A percentile compares a stretch with the other conserved stretches of the same genome.
These are phyloP conservation scores for Pyrenula aspistea DNA, from an alignment of 495 filamentous ascomycete genomes.

Conservation along the genomic window DNA sequence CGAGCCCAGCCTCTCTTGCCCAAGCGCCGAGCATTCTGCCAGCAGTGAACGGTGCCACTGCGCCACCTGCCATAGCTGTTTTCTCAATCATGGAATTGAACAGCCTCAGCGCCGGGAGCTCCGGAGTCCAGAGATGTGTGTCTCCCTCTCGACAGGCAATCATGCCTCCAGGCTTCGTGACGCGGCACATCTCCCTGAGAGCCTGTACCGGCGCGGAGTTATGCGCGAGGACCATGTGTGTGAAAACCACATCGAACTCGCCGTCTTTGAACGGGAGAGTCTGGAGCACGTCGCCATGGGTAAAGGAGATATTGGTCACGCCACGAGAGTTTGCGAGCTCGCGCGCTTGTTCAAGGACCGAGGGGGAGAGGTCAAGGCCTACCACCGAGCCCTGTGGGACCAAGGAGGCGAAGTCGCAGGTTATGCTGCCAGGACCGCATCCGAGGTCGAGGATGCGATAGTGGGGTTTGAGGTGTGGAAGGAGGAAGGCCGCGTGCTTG, in stretches of 20 bases:
- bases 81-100: constrained; percentile 27
- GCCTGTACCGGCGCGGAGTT: constrained; percentile 26
- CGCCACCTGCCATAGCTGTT: constrained; percentile 21
- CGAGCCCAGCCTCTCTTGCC: constrained; percentile 37
- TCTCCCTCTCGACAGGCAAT: constrained; percentile 38
- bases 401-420: constrained; percentile 32
- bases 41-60: constrained; percentile 29
- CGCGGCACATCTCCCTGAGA: constrained; percentile 35
- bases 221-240: constrained; percentile 43
- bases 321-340: constrained; percentile 20
- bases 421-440: constrained; percentile 48
- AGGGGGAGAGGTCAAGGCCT: constrained; percentile 25
- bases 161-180: constrained; percentile 38
- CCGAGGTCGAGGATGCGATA: constrained; percentile 45
- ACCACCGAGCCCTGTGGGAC: constrained; percentile 33
- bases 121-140: constrained; percentile 32
- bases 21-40: constrained; percentile 35
- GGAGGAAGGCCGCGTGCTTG: constrained; percentile 38
- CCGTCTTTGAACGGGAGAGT: constrained; percentile 30
- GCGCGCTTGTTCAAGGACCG: constrained; percentile 25
- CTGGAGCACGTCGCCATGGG: constrained; percentile 30
- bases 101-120: constrained; percentile 20
- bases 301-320: constrained; percentile 32
- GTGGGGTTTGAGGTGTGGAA: constrained; percentile 31
- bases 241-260: constrained; percentile 44